A percentile compares a stretch with the other conserved stretches of the same genome.
These are phyloP conservation scores for Fragosphaeria purpurea DNA, from an alignment of 2,329 filamentous ascomycete genomes.

Conservation along the genomic window DNA sequence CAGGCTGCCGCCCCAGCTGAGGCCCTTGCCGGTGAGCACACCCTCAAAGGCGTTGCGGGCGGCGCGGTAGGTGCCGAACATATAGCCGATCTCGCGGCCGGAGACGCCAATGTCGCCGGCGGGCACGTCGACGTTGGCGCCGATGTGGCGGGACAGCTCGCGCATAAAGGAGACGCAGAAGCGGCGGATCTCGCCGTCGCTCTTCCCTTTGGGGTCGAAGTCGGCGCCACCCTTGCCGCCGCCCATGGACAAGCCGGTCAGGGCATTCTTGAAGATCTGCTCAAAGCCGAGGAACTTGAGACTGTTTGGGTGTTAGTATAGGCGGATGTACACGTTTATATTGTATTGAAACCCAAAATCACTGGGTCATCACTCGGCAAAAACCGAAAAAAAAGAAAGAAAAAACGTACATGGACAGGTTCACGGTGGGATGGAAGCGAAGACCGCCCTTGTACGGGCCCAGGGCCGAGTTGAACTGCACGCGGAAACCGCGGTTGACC, in stretches of 20 bases:
- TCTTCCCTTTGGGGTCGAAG: conserved; percentile 98
- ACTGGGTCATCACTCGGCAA: too few species aligned
- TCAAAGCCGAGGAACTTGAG: conserved; percentile 98
- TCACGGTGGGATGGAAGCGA: conserved; percentile 85
- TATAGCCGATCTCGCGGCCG: conserved; percentile 82
- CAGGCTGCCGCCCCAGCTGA: conserved; percentile 82
- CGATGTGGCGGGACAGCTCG: conserved; percentile 91
- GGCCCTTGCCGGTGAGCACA: conserved; percentile 91
- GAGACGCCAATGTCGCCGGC: conserved; percentile 95
- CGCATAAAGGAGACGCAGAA: conserved; percentile 97
- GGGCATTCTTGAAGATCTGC: conserved; percentile 99
- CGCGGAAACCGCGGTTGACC: conserved; percentile 90
- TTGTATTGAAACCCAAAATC: too few species aligned
- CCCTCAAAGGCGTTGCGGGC: conserved; percentile 89
- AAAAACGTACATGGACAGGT: conserved; percentile 48
- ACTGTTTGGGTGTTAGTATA: conserved; percentile 27
- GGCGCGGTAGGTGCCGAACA: conserved; percentile 90
- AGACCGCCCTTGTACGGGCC: conserved; percentile 98
- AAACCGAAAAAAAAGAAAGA: background rate
- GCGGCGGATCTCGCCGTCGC: conserved; percentile 90
- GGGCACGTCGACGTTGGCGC: conserved; percentile 89
- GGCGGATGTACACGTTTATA: too few species aligned
- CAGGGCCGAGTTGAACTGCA: conserved; percentile 96
- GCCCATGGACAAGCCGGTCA: conserved; percentile 91
- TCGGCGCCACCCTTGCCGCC: conserved; percentile 96